Evolutionary conservation across 768 basidiomycete species (phyloP).

Genomic region (Boletus sp.): DNA sequence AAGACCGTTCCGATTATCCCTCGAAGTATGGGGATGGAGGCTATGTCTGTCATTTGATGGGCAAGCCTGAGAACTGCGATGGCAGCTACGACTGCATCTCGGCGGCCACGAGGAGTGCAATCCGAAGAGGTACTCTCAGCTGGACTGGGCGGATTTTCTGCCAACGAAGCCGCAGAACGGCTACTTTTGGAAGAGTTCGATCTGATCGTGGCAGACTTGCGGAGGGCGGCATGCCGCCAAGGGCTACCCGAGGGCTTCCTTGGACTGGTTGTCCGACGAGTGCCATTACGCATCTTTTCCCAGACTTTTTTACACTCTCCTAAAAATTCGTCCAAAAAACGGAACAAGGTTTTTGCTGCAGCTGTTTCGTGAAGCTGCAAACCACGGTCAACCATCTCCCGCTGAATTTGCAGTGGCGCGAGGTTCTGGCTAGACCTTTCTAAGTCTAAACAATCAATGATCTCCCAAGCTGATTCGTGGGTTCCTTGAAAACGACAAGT

Average conservation of each 20-base stretch:
- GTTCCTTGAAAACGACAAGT: slow-evolving; percentile 2
- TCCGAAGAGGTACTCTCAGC: slow-evolving; percentile 1
- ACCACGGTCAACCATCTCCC: slow-evolving; percentile 7
- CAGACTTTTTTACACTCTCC: slow-evolving; percentile 6
- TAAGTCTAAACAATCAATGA: not conserved
- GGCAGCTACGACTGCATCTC: not conserved
- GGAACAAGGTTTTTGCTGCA: not conserved
- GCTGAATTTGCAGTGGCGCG: slow-evolving; percentile 10
- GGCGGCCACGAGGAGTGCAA: not conserved
- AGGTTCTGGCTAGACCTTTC: not conserved
- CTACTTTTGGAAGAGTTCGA: not conserved
- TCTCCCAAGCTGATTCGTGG: too few species aligned
- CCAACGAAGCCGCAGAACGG: not conserved
- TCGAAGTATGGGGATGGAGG: not conserved
- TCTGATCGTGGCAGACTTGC: not conserved
- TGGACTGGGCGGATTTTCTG: not conserved
- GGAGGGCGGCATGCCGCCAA: not conserved
- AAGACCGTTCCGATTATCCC: slow-evolving; percentile 11
- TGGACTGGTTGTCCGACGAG: not conserved
- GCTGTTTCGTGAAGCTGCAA: too few species aligned
- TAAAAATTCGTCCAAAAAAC: not conserved
- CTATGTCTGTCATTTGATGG: slow-evolving; percentile 10
- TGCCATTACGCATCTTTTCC: slow-evolving; percentile 1
- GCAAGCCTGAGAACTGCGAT: slow-evolving; percentile 5
- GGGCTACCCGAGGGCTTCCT: not conserved